Percentiles rank a stretch among this genome's conserved stretches.
These are phyloP conservation scores for Ophiocordyceps unilateralis DNA, from an alignment of 2,329 filamentous ascomycete species.

Conservation along the genomic window DNA sequence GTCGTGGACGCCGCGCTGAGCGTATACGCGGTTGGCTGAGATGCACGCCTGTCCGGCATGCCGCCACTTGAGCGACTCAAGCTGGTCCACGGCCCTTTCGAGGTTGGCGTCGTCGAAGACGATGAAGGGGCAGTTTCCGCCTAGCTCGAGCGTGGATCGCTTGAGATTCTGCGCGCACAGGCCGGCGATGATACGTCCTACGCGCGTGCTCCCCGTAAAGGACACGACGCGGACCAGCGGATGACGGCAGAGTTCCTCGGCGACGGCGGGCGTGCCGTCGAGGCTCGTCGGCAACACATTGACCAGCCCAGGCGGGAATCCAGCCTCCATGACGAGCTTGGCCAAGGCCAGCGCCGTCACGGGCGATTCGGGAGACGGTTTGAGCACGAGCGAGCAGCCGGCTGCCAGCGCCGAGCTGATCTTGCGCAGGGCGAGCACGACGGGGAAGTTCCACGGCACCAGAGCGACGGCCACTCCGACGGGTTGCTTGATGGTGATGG, in stretches of 20 bases:
- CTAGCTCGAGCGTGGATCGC: constrained; percentile 50
- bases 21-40: constrained; percentile 41
- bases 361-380: constrained; percentile 59
- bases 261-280: constrained; percentile 24
- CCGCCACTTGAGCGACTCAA: constrained; percentile 49
- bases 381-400: constrained; percentile 60
- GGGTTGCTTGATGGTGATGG: constrained; percentile 49
- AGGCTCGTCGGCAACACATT: constrained; percentile 28
- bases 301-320: constrained; percentile 58
- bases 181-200: constrained; percentile 48
- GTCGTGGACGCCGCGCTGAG: constrained; percentile 43
- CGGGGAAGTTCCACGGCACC: constrained; percentile 40
- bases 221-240: constrained; percentile 43
- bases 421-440: constrained; percentile 31
- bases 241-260: constrained; percentile 28
- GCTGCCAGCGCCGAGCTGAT: constrained; percentile 43
- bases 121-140: constrained; percentile 51
- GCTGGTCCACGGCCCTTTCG: constrained; percentile 46
- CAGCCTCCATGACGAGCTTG: constrained; percentile 50
- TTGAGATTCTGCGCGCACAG: constrained; percentile 47
- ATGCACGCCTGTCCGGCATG: constrained; percentile 60
- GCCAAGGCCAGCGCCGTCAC: constrained; percentile 54
- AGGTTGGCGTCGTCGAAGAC: constrained; percentile 53
- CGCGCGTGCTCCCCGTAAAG: constrained; percentile 57
- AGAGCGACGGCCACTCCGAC: constrained; percentile 17